Evolutionary conservation across 2,329 filamentous ascomycete genomes (phyloP).

Genomic region (Talaromyces sp.): DNA sequence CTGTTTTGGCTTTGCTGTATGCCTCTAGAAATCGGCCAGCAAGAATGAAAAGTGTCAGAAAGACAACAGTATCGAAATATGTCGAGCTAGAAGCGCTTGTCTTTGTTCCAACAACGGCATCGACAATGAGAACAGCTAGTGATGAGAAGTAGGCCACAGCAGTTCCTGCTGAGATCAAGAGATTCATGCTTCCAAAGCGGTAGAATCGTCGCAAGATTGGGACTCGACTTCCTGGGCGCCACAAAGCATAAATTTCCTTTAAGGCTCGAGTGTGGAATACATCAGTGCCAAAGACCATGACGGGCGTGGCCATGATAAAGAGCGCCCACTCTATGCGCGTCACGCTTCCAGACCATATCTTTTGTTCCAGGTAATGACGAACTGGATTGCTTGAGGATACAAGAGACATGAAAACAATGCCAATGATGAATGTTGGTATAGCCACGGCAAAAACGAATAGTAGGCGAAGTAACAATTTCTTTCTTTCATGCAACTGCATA

Average conservation of each 20-base stretch:
- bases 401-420: constrained; percentile 88
- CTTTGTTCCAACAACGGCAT: constrained; percentile 36
- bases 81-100: constrained; percentile 58
- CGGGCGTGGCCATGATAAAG: constrained; percentile 78
- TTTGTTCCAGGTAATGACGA: constrained; percentile 69
- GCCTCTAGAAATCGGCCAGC: constrained; percentile 65
- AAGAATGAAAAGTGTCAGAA: constrained; percentile 85
- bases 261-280: constrained; percentile 78
- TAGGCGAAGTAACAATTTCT: constrained; percentile 69
- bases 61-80: constrained; percentile 93
- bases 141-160: constrained; percentile 86
- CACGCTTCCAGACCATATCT: constrained; percentile 69
- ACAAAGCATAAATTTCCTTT: constrained; percentile 77
- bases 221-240: constrained; percentile 73
- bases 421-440: constrained; percentile 83
- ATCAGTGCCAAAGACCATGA: constrained; percentile 85
- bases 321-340: constrained; percentile 77
- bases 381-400: constrained; percentile 62
- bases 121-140: constrained; percentile 73
- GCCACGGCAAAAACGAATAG: constrained; percentile 69
- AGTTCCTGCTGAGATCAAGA: constrained; percentile 86
- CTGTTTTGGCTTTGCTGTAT: constrained; percentile 88
- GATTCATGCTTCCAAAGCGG: constrained; percentile 96
- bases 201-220: constrained; percentile 77
- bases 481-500: constrained; percentile 72